Evolutionary conservation across 2,329 filamentous ascomycete genomes (phyloP).

Genomic region (Byssothecium circinans): DNA sequence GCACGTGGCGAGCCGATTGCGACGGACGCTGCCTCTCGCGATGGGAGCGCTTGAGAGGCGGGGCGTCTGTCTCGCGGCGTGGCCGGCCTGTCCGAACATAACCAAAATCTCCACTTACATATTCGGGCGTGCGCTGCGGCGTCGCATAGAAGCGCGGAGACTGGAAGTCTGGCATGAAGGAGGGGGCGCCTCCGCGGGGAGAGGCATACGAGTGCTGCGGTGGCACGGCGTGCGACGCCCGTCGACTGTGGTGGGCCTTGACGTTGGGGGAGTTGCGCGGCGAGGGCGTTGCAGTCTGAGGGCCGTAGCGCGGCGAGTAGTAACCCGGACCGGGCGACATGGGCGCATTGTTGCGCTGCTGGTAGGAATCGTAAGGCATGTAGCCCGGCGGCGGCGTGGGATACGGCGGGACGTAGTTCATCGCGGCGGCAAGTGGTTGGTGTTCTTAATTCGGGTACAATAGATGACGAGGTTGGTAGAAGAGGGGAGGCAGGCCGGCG

Average conservation of each 20-base stretch:
- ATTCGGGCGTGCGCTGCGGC: conserved; percentile 60
- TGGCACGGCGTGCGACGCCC: conserved; percentile 56
- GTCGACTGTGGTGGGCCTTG: conserved; percentile 57
- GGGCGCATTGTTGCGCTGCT: conserved; percentile 37
- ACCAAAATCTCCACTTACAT: conserved; percentile 63
- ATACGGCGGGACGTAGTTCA: conserved; percentile 40
- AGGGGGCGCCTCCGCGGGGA: conserved; percentile 44
- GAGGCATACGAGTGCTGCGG: conserved; percentile 48
- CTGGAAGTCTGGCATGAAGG: conserved; percentile 47
- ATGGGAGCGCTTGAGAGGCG: conserved; percentile 45
- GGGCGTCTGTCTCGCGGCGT: conserved; percentile 42
- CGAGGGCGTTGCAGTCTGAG: conserved; percentile 52
- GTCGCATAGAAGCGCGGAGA: conserved; percentile 48
- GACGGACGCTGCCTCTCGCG: conserved; percentile 54
- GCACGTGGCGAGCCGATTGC: conserved; percentile 57
- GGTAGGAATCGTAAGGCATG: conserved; percentile 37
- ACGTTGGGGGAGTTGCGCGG: conserved; percentile 50
- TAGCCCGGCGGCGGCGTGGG: conserved; percentile 41
- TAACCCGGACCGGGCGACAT: conserved; percentile 55
- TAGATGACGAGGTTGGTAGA: conserved; percentile 7
- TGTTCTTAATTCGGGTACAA: conserved; percentile 1
- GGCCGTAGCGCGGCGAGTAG: conserved; percentile 57
- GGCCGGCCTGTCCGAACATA: conserved; percentile 49
- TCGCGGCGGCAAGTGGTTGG: conserved; percentile 14
- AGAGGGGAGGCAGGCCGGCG: conserved; percentile 30